Conservation (phyloP, 441 rosid genomes). For the Raphanus hybrid region DNA sequence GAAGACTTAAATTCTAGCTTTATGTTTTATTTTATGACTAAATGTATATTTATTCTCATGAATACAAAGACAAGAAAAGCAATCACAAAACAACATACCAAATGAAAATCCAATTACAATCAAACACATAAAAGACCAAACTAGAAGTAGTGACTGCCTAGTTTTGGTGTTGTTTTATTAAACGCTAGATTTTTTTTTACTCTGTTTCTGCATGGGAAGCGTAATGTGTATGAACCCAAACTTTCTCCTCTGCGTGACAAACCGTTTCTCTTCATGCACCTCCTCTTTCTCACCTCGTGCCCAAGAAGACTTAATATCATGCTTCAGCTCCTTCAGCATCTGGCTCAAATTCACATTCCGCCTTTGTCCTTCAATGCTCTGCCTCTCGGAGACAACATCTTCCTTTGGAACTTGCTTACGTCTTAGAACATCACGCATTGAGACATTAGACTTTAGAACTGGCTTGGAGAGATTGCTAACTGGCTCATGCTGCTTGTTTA, state of each 20-base stretch:
- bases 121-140: background rate
- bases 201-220: conserved; percentile 74
- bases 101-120: conserved; percentile 20
- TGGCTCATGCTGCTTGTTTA: conserved; percentile 39
- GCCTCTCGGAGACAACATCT: conserved; percentile 45
- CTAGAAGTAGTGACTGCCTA: background rate
- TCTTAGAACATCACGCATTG: conserved; percentile 87
- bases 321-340: conserved; percentile 80
- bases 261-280: conserved; percentile 54
- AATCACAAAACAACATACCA: conserved; percentile 27
- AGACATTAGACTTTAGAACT: conserved; percentile 68
- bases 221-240: conserved; percentile 92
- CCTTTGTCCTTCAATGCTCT: conserved; percentile 53
- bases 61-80: conserved; percentile 9
- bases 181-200: conserved; percentile 65
- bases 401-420: conserved; percentile 66
- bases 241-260: conserved; percentile 70
- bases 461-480: background rate
- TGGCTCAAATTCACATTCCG: conserved; percentile 72
- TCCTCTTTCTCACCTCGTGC: conserved; percentile 51
- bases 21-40: conserved; percentile 1
- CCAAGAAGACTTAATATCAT: conserved; percentile 55
- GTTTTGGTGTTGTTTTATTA: conserved; percentile 29
- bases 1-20: background rate
- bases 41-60: conserved; percentile 13